Evolutionary conservation across 2,329 filamentous ascomycete species (phyloP), one percentile per base, ranked within the genome.

Genomic region (Fusarium zealandicum): DNA sequence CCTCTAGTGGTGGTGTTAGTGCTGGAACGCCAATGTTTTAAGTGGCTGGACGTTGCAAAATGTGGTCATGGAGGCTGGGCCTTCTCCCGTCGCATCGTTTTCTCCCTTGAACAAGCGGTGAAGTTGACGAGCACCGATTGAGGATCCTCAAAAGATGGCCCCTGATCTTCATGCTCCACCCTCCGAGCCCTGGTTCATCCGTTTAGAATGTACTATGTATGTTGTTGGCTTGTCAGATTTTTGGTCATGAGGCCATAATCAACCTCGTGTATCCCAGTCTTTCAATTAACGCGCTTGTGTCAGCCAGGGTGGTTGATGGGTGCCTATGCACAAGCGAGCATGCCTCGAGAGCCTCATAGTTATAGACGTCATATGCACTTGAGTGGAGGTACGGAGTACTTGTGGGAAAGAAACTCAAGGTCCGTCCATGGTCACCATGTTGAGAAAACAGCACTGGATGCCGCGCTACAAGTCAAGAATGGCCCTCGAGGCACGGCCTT

Each of bases 71-170:
- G 30, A 28, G 22, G 25, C 28, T 44, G 44, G 40, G 39, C 30
- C 49, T 38, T 37, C 39, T 59, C 30, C 37, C 43, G 22, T 38
- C 30, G 40, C 18, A 54, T 45, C 44, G 28, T 27, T 14, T 32
- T 37, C 30, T 42, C 40, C 6, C 20, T 20, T 20, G 35, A 61
- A 62, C 54, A 62, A 59, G 58, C 58, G 58, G 58, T 61, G 58
- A 61, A 50, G 41, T 17, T 44, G 43, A 22, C n/a, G n/a, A 56
- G 41, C 51, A 40, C 45, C 52, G 16, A 30, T 16, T 2, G 11
- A 41, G 33, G 53, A 36, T 39, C 22, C 37, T 36, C 20, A 50
- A 27, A 50, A 4, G 35, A 27, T 31, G 30, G 40, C 52, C 57
- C 57, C 42, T 54, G 57, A 54, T 61, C 41, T 42, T 40, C 25